Evolutionary conservation across 2,329 filamentous ascomycete genomes (phyloP), one percentile per base, ranked within the genome.

Genomic region (Huntiella moniliformis): DNA sequence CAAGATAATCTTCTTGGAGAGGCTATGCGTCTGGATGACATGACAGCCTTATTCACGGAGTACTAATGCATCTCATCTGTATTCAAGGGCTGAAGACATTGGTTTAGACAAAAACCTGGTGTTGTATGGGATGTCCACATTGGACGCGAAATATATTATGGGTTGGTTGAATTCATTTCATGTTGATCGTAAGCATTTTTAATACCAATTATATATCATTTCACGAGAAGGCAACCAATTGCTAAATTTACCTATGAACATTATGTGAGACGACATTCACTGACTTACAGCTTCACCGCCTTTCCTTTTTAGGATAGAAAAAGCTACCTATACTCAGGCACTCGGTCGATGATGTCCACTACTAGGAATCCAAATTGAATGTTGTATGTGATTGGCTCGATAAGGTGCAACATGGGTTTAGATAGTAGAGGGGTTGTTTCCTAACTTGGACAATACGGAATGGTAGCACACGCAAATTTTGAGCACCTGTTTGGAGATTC

Each of bases 1-100:
- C 74, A 80, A 57, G 75, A 79, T 55, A 79, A 79, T 63, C 65
- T 98, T 35, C 65, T 92, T 33, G 75, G 77, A 1, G 85, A 95
- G 61, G 68, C 95, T 8, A 74, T 74, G 58, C 72, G 84, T 50
- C 67, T 94, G 53, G 91, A 98, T 62, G 81, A 91, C 44, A 67
- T 94, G 53, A 78, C 96, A 40, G 80, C 80, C 18, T 71, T 91
- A 10, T 70, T 96, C 53, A 71, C 82, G 51, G 91, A 98, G 58
- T 87, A 74, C 54, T 85, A 58, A 67, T 6, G 7, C 2, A 28
- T 28, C 22, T 28, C 22, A 28, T 28, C 22, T 28, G 22, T 28
- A 28, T 28, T 28, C 22, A 28, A 28, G 22, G 22, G 22, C 22
- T 28, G 22, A 28, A 28, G 10, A 28, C 22, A 10, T 28, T 28